phyloP scores from a whole-genome alignment of 345 rosid genomes.

The Carallia pectinifolia region DNA sequence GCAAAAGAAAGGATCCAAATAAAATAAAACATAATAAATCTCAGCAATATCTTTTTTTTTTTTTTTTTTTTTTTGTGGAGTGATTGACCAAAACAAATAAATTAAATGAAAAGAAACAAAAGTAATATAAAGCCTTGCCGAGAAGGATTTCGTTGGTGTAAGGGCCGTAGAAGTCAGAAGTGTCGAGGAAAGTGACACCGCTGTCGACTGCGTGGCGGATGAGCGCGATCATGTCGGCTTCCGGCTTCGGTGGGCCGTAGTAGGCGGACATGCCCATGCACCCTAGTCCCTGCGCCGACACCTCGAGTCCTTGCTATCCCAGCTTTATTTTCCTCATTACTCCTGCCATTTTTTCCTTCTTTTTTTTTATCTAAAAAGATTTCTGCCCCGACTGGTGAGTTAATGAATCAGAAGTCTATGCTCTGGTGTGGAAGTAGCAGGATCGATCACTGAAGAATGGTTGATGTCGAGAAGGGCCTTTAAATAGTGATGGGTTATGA shows the following conservation, averaged over 20 bases:
- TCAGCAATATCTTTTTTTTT: too few species aligned
- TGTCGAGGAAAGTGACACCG: slow-evolving; percentile 54
- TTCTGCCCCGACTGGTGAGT: too few species aligned
- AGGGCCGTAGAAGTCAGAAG: slow-evolving; percentile 52
- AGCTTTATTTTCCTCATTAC: slow-evolving; percentile 41
- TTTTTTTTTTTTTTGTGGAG: too few species aligned
- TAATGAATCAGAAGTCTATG: too few species aligned
- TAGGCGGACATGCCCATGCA: slow-evolving; percentile 54
- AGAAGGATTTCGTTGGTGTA: slow-evolving; percentile 51
- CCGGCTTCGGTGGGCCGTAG: slow-evolving; percentile 47
- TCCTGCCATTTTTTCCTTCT: not conserved
- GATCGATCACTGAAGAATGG: too few species aligned
- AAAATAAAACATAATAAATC: not conserved
- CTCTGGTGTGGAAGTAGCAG: too few species aligned
- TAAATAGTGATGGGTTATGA: too few species aligned
- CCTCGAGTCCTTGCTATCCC: slow-evolving; percentile 52
- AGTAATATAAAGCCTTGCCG: slow-evolving; percentile 33
- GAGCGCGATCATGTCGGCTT: slow-evolving; percentile 49
- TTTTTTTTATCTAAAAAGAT: too few species aligned
- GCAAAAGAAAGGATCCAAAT: not conserved
- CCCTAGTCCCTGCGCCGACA: slow-evolving; percentile 55
- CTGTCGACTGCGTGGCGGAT: slow-evolving; percentile 44
- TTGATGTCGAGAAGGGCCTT: too few species aligned
- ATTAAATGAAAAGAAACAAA: not conserved
- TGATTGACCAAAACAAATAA: too few species aligned